Conservation (phyloP, 495 filamentous ascomycete species). For the Talaromyces nanjingensis region DNA sequence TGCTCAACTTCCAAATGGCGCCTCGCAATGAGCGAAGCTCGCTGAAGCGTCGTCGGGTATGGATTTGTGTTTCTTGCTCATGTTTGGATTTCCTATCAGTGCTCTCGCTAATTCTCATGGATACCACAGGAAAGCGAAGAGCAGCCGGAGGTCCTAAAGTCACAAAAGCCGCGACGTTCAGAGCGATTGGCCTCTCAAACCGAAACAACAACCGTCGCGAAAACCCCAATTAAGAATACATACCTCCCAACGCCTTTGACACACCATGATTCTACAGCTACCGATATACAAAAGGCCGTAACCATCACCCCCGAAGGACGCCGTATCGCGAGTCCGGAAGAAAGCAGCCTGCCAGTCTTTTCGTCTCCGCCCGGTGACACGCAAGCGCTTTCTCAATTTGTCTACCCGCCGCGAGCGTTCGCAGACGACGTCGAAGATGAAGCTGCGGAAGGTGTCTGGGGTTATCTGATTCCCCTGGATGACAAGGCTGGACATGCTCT, state of each 20-base stretch:
- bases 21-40: constrained; percentile 45
- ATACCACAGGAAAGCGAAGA: constrained; percentile 29
- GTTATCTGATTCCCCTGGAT: constrained; percentile 81
- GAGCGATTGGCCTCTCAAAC: constrained; percentile 48
- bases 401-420: constrained; percentile 64
- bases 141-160: constrained; percentile 29
- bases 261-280: constrained; percentile 54
- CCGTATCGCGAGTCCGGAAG: constrained; percentile 44
- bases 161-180: constrained; percentile 47
- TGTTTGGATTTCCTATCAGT: background rate
- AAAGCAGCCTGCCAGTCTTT: constrained; percentile 56
- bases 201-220: constrained; percentile 15
- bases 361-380: constrained; percentile 62
- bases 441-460: constrained; percentile 83
- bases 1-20: constrained; percentile 27
- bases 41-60: constrained; percentile 46
- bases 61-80: background rate
- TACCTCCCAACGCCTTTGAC: constrained; percentile 83
- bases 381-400: constrained; percentile 68
- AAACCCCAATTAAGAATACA: constrained; percentile 54
- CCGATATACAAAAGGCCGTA: constrained; percentile 57
- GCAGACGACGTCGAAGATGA: constrained; percentile 79
- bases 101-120: background rate
- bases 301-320: constrained; percentile 60
- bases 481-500: constrained; percentile 59